Evolutionary conservation across 805 yeast genomes (phyloP).

Genomic region (Maudiozyma saulgeensis): DNA sequence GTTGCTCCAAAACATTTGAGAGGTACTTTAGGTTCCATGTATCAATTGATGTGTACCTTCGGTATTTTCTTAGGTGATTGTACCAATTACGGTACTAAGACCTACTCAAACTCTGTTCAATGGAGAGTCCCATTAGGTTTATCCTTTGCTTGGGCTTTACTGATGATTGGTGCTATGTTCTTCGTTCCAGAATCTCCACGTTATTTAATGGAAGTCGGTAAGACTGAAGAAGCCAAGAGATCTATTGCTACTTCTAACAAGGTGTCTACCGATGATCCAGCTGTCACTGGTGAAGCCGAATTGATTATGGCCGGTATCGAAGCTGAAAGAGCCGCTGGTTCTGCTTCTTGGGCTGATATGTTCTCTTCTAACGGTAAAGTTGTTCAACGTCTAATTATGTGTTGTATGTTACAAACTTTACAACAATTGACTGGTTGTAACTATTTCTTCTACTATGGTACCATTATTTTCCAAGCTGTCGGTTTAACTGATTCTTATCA

Average conservation of each 20-base stretch:
- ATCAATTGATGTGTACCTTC: constrained; percentile 58
- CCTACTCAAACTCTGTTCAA: constrained; percentile 52
- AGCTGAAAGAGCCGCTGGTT: constrained; percentile 48
- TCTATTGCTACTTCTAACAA: constrained; percentile 47
- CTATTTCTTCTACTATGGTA: constrained; percentile 55
- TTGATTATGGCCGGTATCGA: constrained; percentile 46
- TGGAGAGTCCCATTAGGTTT: constrained; percentile 68
- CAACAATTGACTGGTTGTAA: constrained; percentile 57
- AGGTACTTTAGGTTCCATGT: constrained; percentile 16
- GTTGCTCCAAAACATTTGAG: constrained; percentile 42
- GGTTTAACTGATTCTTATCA: constrained; percentile 46
- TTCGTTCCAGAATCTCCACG: constrained; percentile 70
- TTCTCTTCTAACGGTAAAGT: constrained; percentile 64
- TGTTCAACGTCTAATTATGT: constrained; percentile 34
- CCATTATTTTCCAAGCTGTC: constrained; percentile 48
- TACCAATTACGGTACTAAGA: constrained; percentile 56
- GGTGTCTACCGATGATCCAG: constrained; percentile 35
- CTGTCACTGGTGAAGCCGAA: constrained; percentile 41
- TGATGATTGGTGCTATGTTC: constrained; percentile 30
- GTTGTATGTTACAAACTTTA: constrained; percentile 44
- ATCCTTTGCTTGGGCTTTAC: constrained; percentile 37
- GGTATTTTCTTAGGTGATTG: constrained; percentile 74
- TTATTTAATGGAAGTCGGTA: constrained; percentile 45
- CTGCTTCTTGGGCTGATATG: constrained; percentile 32
- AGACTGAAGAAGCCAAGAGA: constrained; percentile 42